phyloP scores from a whole-genome alignment of 495 filamentous ascomycete genomes.

The Evernia prunastri region DNA sequence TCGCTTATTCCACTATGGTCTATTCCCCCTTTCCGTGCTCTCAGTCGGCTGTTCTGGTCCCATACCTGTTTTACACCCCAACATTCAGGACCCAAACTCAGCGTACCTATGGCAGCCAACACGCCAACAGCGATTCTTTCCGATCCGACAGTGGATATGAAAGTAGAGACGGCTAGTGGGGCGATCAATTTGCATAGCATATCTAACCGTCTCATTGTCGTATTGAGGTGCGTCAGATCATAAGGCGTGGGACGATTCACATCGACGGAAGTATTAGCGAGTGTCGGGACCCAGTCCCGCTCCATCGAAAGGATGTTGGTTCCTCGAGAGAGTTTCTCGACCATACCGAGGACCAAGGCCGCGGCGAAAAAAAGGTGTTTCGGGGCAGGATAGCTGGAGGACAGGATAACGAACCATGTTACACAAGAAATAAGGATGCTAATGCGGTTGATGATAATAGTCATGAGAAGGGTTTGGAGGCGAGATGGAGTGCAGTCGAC shows the following conservation, averaged over 20 bases:
- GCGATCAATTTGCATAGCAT: constrained; percentile 61
- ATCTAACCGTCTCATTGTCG: constrained; percentile 62
- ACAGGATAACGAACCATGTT: constrained; percentile 30
- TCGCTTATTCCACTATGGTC: neutral
- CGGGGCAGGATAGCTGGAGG: constrained; percentile 20
- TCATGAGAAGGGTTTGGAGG: constrained; percentile 38
- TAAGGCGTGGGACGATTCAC: constrained; percentile 26
- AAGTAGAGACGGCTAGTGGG: constrained; percentile 47
- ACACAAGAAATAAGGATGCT: constrained; percentile 38
- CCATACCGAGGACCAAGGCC: constrained; percentile 38
- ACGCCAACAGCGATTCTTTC: constrained; percentile 43
- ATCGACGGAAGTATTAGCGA: constrained; percentile 22
- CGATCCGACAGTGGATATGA: constrained; percentile 41
- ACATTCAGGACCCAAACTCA: constrained; percentile 8
- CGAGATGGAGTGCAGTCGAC: constrained; percentile 37
- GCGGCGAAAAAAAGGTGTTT: constrained; percentile 34
- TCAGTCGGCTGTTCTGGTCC: constrained; percentile 4
- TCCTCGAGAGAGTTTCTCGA: constrained; percentile 41
- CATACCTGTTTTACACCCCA: constrained; percentile 9
- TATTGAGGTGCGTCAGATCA: constrained; percentile 45
- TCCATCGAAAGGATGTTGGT: constrained; percentile 51
- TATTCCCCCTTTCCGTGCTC: neutral
- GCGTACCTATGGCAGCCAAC: constrained; percentile 34
- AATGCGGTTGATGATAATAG: constrained; percentile 39
- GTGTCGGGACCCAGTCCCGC: constrained; percentile 49